Base-by-base conservation (phyloP, 2,329 filamentous ascomycete species). In the Chrysoporthe austroafricana region DNA sequence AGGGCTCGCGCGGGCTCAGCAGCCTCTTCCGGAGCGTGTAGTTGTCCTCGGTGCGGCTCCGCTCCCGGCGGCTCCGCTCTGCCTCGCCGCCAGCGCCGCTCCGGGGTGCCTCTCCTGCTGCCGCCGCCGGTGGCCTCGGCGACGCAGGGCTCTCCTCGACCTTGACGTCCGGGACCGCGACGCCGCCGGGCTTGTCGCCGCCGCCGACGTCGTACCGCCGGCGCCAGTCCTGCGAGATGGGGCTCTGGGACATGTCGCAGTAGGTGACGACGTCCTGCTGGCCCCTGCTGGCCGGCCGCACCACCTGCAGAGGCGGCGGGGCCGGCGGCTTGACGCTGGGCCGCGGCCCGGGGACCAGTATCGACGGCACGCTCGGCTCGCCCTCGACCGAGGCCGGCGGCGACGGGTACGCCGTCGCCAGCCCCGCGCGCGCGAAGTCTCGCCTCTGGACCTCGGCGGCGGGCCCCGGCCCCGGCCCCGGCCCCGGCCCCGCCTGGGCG, bases 311-410 rank as follows among this genome's bases (percentile, higher is more conserved):
- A 11, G 54, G 18, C 14, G 54, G 14, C 9, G 34, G 26, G 7
- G 56, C 4, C 36, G 43, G 36, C 16, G 34, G 32, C 46, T 63
- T 42, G 60, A 58, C 21, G 36, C 39, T 43, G 8, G 52, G 14
- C 34, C 52, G 62, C 34, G 54, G 58, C 11, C 62, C 66, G 8
- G 66, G 43, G 21, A 58, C 43, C 21, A 66, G 18, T 14, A 42
- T 52, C 7, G 63, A 50, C 21, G 61, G 56, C 14, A 43, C 48
- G 21, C 36, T 6, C 14, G 42, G 42, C 32, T 57, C 66, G 11
- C 74, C 72, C 2, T 72, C 74, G 57, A 77, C 69, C 0, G 78
- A 80, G n/a, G 74, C 74, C 16, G 78, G 78, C 18, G 78, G 78
- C 4, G 78, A 79, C 4, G 78, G 77, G 14, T 70, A 73, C 8